Evolutionary conservation across 441 rosid species (phyloP), one percentile per base, ranked within the genome.

Genomic region (Metrosideros polymorpha): DNA sequence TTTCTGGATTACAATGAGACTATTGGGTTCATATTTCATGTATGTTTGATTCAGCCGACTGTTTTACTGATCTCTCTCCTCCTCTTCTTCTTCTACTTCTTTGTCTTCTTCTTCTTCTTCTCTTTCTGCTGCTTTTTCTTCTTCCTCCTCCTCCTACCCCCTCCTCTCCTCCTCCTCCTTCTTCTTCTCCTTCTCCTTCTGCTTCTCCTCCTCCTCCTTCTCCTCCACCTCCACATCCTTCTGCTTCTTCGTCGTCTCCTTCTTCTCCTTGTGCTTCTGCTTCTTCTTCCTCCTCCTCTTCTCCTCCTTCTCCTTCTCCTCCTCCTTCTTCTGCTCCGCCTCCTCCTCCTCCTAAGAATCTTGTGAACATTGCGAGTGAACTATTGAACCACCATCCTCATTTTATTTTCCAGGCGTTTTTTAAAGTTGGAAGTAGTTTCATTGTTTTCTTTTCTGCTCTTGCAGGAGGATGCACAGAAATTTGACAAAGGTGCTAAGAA

Each of bases 21-120:
- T 83, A 94, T 97, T 1, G 98, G 99, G 61, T 97, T 95, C 91
- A 93, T 95, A 56, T 89, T 94, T 89, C 99, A 96, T 91, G 99
- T 96, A 91, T 89, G 94, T 57, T 85, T 71, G 39, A 22, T 63
- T 63, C 25, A 9, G 43, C 25, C 9, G 32, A 32, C 77, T 71
- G 47, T 71, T 39, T 22, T 39, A 19, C 79, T 39, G n/a, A 22
- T 66, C n/a, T 66, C 76, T 61, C 71, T 18, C 12, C 14, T 1
- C 3, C 35, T 29, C 9, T 0, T 12, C 9, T 0, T 4, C 3
- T 5, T 19, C 43, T 4, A 17, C 14, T 35, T 66, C 22, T 19
- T 66, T 6, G 6, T 19, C 77, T 18, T 32, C 25, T 7, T 53
- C 25, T 3, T 53, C 56, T 63, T 17, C 71, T 29, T 7, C 18